Base-by-base conservation (phyloP, 257 asterid genomes). In the Thymus quinquecostatus region DNA sequence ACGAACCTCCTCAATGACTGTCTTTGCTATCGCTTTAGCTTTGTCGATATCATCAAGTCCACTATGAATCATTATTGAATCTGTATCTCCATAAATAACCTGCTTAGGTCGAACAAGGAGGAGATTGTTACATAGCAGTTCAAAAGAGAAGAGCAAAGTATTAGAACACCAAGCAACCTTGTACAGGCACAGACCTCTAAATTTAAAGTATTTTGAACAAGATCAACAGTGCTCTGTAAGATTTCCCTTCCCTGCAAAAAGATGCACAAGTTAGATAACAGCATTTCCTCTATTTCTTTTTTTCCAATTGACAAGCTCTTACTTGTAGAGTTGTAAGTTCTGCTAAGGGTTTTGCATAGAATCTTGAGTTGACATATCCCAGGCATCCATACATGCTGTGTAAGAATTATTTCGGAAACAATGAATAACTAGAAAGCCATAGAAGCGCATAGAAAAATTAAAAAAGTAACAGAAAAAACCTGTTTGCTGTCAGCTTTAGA, bases 51-150 rank as follows among this genome's bases (percentile, higher is more conserved):
- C 98, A 88, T 92, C 98, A 68, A 89, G 90, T 59, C 99, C 99
- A 66, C 89, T 92, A 68, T 95, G 80, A 67, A 95, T 92, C 99
- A 95, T 95, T 63, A 95, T 95, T 55, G 99, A 95, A 86, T 95
- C 97, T 6, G 99, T 95, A 76, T 95, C 99, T 66, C 99, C 99
- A 78, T 95, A 95, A 69, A 95, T 95, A 74, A 95, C 98, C 99
- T 95, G 90, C 56, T 69, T 44, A 68, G 21, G 71, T 76, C 68
- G 73, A 63, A 62, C 43, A 54, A 29, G 36, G 36, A 60, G 82
- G 76, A 51, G 49, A 36, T 70, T 48, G 53, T 55, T 21, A 74
- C 28, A 64, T 56, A 73, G 64, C 48, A 73, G 54, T 72, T 77
- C 41, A 60, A 71, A 34, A 59, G 73, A 75, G 67, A 55, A 49